Evolutionary conservation across 2,329 filamentous ascomycete species (phyloP).

Genomic region (Phialemonium atrogriseum): DNA sequence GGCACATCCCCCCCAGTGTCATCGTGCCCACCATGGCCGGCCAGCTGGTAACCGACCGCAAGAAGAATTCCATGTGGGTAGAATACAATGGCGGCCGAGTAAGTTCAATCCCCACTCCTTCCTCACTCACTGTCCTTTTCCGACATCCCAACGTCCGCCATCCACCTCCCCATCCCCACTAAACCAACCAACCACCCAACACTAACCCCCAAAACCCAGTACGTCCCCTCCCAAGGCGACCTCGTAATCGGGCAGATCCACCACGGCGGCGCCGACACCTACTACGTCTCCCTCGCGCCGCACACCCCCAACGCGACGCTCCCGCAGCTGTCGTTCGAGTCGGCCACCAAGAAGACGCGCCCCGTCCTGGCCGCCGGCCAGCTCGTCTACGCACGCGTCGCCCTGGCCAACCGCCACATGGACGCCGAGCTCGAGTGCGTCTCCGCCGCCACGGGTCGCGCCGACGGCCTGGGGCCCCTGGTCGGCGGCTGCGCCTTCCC

Average conservation of each 20-base stretch:
- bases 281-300: constrained; percentile 68
- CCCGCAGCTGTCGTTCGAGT: constrained; percentile 86
- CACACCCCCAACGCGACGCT: constrained; percentile 59
- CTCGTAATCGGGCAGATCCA: constrained; percentile 82
- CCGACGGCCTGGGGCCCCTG: constrained; percentile 78
- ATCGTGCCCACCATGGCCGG: constrained; percentile 62
- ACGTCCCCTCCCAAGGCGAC: constrained; percentile 71
- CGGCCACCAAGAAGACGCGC: constrained; percentile 83
- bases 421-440: constrained; percentile 89
- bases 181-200: constrained; percentile 3
- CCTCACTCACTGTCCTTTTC: background rate
- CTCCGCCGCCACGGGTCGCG: constrained; percentile 75
- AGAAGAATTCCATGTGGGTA: constrained; percentile 72
- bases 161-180: background rate
- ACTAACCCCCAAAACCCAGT: constrained; percentile 39
- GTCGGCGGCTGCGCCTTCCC: constrained; percentile 80
- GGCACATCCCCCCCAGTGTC: constrained; percentile 68
- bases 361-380: constrained; percentile 68
- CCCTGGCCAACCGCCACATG: constrained; percentile 69
- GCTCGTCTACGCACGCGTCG: constrained; percentile 82
- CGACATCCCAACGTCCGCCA: constrained; percentile 7
- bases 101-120: constrained; percentile 19
- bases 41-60: constrained; percentile 56
- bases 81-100: constrained; percentile 65
- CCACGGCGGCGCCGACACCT: constrained; percentile 66